These are phyloP conservation scores for Podaxis mareebaensis DNA, from an alignment of 768 basidiomycete genomes.

Conservation along the genomic window DNA sequence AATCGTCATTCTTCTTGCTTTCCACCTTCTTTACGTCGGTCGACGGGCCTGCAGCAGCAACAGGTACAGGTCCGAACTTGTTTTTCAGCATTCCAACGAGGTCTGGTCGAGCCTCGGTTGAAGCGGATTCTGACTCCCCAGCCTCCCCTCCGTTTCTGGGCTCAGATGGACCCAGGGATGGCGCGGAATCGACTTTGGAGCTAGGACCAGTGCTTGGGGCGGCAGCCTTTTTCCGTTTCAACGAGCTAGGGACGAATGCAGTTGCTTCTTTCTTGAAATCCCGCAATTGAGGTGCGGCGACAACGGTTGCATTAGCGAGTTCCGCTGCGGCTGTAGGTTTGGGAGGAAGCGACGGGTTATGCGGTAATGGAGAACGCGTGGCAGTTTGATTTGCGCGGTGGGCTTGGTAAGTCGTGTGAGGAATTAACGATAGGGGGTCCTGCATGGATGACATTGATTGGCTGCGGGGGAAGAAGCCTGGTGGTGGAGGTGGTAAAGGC, in stretches of 20 bases:
- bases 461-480: slow-evolving; percentile 54
- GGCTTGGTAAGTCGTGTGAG: slow-evolving; percentile 78
- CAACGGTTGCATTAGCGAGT: slow-evolving; percentile 65
- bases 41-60: slow-evolving; percentile 20
- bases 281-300: slow-evolving; percentile 83
- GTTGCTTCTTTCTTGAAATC: slow-evolving; percentile 96
- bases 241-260: slow-evolving; percentile 80
- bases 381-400: slow-evolving; percentile 50
- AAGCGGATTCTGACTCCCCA: background rate
- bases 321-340: slow-evolving; percentile 38
- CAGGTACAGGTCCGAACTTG: slow-evolving; percentile 52
- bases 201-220: slow-evolving; percentile 27
- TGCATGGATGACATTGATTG: slow-evolving; percentile 59
- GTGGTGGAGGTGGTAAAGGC: slow-evolving; percentile 28
- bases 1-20: slow-evolving; percentile 61
- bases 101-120: slow-evolving; percentile 52
- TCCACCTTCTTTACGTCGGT: slow-evolving; percentile 26
- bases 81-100: slow-evolving; percentile 60
- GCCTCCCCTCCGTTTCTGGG: slow-evolving; percentile 28
- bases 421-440: slow-evolving; percentile 74
- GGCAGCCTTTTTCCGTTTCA: slow-evolving; percentile 71
- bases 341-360: slow-evolving; percentile 32
- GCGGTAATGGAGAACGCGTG: slow-evolving; percentile 21
- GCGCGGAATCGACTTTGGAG: slow-evolving; percentile 64
- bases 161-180: slow-evolving; percentile 41